Percentiles rank a stretch among this genome's conserved stretches.
Evolutionary conservation across 352 stramenopile species (phyloP).

Genomic region (Pythium phragmiticola): DNA sequence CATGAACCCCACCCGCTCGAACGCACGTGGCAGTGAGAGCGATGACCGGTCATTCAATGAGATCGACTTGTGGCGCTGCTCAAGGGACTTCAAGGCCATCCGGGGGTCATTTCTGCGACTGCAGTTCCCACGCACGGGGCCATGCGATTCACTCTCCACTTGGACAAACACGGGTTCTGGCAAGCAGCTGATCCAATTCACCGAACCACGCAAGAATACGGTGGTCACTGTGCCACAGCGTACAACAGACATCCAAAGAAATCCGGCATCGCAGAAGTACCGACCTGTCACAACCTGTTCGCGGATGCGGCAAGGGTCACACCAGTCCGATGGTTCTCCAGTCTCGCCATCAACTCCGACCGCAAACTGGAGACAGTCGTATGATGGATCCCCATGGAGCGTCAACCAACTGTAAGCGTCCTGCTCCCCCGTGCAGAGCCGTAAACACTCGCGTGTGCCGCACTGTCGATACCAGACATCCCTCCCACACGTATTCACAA

Average conservation of each 20-base stretch:
- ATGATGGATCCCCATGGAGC: constrained; percentile 18
- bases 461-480: constrained; percentile 69
- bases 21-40: background rate
- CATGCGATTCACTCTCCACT: background rate
- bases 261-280: constrained; percentile 48
- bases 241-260: constrained; percentile 70
- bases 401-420: constrained; percentile 74
- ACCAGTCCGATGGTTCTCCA: constrained; percentile 33
- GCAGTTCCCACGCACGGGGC: background rate
- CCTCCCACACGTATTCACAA: constrained; percentile 45
- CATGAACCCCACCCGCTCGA: constrained; percentile 11
- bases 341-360: background rate
- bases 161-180: background rate
- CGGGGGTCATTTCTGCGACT: background rate
- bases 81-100: background rate
- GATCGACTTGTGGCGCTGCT: background rate
- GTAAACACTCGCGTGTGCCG: constrained; percentile 54
- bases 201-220: constrained; percentile 44
- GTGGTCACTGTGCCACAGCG: constrained; percentile 52
- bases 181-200: constrained; percentile 18
- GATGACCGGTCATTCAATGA: background rate
- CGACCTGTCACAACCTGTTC: constrained; percentile 56
- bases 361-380: constrained; percentile 29
- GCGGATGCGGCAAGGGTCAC: constrained; percentile 64
- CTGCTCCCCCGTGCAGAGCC: constrained; percentile 29